These are phyloP conservation scores for Cymbidium sinense DNA, from an alignment of 106 monocot species.

Conservation along the genomic window DNA sequence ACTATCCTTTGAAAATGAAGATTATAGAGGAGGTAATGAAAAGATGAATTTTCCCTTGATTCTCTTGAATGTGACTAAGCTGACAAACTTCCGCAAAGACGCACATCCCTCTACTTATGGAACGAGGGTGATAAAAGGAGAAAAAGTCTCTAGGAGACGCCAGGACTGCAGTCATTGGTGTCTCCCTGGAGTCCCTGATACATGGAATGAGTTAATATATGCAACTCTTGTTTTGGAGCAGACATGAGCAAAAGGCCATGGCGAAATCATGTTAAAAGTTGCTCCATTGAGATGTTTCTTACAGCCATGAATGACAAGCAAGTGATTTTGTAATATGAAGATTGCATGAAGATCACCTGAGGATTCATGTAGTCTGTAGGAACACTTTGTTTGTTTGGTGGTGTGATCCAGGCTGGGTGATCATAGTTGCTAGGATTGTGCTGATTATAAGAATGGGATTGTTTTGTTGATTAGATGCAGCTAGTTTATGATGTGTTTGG, in stretches of 20 bases:
- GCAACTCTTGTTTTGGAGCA: conserved; percentile 44
- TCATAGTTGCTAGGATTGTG: no score
- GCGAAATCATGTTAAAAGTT: neutral
- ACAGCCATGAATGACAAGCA: neutral
- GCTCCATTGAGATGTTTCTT: no score
- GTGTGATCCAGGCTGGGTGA: no score
- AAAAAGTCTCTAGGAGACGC: conserved; percentile 40
- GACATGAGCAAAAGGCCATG: neutral
- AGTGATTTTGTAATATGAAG: neutral
- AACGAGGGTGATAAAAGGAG: conserved; percentile 16
- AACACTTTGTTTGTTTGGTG: no score
- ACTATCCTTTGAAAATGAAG: conserved; percentile 74
- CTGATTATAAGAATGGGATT: neutral
- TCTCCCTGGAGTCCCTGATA: conserved; percentile 88
- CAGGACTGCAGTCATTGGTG: conserved; percentile 99
- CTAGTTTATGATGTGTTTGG: no score
- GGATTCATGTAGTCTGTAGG: no score
- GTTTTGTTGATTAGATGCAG: neutral
- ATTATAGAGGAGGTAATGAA: conserved; percentile 49
- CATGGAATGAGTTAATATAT: conserved; percentile 97
- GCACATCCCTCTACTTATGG: conserved; percentile 68
- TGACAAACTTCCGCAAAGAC: conserved; percentile 85
- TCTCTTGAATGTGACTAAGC: conserved; percentile 70
- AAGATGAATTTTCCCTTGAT: conserved; percentile 56
- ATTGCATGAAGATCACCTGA: neutral